phyloP scores from a whole-genome alignment of 2,329 filamentous ascomycete genomes.

The Neoscytalidium dimidiatum region DNA sequence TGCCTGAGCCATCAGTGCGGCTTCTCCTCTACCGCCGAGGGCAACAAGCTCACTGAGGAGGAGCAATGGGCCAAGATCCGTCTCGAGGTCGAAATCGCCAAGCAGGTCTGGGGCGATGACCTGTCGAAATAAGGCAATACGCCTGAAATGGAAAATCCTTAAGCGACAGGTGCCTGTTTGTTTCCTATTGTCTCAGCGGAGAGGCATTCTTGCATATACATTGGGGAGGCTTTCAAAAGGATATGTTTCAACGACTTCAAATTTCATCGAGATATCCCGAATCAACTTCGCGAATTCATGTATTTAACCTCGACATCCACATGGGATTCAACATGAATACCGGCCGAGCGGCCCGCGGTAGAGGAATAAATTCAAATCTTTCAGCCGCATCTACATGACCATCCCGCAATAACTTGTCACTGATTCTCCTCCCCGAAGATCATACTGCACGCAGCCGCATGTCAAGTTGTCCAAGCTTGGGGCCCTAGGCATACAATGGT shows the following conservation, averaged over 20 bases:
- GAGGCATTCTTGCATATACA: background rate
- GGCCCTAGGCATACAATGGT: too few relatives aligned
- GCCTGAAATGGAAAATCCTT: background rate
- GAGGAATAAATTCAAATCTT: background rate
- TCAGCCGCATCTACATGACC: background rate
- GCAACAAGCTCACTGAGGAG: conserved; percentile 57
- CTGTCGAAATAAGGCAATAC: conserved; percentile 27
- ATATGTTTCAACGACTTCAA: conserved; percentile 19
- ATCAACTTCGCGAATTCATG: conserved; percentile 19
- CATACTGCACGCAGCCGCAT: too few relatives aligned
- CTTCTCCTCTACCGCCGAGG: conserved; percentile 59
- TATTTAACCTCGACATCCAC: background rate
- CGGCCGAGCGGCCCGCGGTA: conserved; percentile 2
- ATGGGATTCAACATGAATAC: background rate
- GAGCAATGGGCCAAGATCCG: conserved; percentile 61
- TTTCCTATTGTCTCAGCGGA: background rate
- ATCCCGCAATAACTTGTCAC: too few relatives aligned
- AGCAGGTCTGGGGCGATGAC: conserved; percentile 58
- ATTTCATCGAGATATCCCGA: conserved; percentile 15
- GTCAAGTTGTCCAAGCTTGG: too few relatives aligned
- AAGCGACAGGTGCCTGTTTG: background rate
- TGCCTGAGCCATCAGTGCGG: conserved; percentile 61
- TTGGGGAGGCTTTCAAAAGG: background rate
- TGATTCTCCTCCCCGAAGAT: too few relatives aligned
- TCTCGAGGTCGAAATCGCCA: conserved; percentile 58